A percentile compares a stretch with the other conserved stretches of the same genome.
phyloP scores from a whole-genome alignment of 225 moss, liverwort and hornwort genomes.

The Climacium dendroides region DNA sequence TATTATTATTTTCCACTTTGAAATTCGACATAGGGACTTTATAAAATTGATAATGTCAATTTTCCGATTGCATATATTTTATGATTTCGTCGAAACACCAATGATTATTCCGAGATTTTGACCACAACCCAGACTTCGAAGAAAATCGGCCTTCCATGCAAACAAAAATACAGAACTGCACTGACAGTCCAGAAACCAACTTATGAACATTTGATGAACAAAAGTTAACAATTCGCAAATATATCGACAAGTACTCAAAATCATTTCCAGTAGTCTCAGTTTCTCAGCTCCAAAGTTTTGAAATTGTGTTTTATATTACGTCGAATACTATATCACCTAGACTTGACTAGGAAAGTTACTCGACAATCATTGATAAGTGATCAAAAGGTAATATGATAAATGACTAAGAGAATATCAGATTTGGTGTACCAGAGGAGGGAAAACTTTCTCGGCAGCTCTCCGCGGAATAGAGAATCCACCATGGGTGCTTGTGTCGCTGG shows the following conservation, averaged over 20 bases:
- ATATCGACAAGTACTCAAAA: background rate
- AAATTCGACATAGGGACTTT: background rate
- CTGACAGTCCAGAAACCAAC: background rate
- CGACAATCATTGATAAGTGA: background rate
- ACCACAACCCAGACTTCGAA: background rate
- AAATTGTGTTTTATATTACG: background rate
- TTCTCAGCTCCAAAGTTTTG: background rate
- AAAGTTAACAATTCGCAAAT: background rate
- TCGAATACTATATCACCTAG: background rate
- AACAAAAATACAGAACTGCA: background rate
- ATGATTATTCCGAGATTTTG: background rate
- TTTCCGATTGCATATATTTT: background rate
- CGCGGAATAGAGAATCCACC: slow-evolving; percentile 51
- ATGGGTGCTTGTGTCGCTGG: slow-evolving; percentile 51
- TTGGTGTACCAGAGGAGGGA: slow-evolving; percentile 26
- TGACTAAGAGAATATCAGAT: background rate
- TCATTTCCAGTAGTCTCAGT: background rate
- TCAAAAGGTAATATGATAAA: background rate
- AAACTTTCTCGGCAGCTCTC: slow-evolving; percentile 53
- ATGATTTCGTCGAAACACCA: background rate
- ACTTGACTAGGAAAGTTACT: background rate
- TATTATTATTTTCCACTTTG: background rate
- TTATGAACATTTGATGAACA: background rate
- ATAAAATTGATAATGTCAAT: background rate
- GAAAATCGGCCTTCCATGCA: background rate